Percentiles rank a stretch among this genome's conserved stretches.
Evolutionary conservation across 352 stramenopile species (phyloP).

Genomic region (Phytopythium vexans): DNA sequence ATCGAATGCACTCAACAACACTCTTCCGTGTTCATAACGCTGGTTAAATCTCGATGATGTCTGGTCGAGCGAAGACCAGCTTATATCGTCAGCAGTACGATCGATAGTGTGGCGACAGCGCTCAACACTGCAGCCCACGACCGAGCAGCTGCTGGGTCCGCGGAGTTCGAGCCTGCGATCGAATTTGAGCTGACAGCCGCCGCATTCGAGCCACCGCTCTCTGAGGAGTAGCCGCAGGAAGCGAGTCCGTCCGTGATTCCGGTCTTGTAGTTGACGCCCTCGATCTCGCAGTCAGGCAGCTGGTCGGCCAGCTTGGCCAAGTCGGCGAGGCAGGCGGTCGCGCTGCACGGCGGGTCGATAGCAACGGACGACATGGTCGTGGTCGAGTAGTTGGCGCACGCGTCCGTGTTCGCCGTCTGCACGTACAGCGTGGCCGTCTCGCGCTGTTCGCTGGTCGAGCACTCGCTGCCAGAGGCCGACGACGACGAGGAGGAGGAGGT

Average conservation of each 20-base stretch:
- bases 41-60: no score
- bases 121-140: background rate
- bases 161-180: conserved; percentile 6
- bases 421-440: no score
- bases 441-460: no score
- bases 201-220: conserved; percentile 1
- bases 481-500: background rate
- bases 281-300: conserved; percentile 14
- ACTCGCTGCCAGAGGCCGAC: no score
- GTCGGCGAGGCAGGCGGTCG: conserved; percentile 9
- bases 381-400: no score
- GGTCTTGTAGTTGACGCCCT: conserved; percentile 11
- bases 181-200: conserved; percentile 6
- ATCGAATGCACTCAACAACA: no score
- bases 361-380: background rate
- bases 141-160: background rate
- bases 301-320: conserved; percentile 6
- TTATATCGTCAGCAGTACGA: no score
- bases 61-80: no score
- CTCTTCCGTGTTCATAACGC: no score
- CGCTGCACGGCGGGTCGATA: conserved; percentile 10
- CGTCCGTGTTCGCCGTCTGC: no score
- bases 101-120: background rate
- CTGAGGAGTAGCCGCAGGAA: conserved; percentile 3
- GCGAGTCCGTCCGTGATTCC: conserved; percentile 6